Evolutionary conservation across 1,139 yeast genomes (phyloP).

Genomic region (Kodamaea fungicola): DNA sequence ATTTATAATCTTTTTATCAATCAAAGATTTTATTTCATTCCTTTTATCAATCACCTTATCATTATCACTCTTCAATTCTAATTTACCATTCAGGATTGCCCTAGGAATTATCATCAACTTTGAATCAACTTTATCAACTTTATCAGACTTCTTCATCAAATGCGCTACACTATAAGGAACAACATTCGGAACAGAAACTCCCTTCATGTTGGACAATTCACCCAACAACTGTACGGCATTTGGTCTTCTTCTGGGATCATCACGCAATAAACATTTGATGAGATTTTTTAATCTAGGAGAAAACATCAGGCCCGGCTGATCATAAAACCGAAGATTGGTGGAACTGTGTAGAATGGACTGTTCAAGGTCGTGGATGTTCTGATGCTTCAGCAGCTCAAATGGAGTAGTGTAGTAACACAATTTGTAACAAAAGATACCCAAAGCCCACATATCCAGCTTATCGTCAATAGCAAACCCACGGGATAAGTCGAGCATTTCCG

Average conservation of each 20-base stretch:
- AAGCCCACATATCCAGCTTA: constrained; percentile 94
- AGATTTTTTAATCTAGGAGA: constrained; percentile 51
- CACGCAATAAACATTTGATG: constrained; percentile 60
- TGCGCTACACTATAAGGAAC: constrained; percentile 31
- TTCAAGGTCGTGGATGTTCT: constrained; percentile 38
- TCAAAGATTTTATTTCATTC: too few relatives aligned
- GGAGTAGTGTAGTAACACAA: constrained; percentile 94
- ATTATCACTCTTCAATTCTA: too few relatives aligned
- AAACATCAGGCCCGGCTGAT: constrained; percentile 38
- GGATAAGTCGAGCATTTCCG: constrained; percentile 92
- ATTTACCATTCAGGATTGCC: too few relatives aligned
- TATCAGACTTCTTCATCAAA: constrained; percentile 1
- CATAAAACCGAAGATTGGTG: constrained; percentile 31
- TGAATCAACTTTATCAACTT: background rate
- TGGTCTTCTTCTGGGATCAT: constrained; percentile 70
- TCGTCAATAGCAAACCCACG: constrained; percentile 88
- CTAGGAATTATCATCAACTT: too few relatives aligned
- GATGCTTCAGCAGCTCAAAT: constrained; percentile 64
- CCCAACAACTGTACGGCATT: constrained; percentile 66
- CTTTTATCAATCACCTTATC: too few relatives aligned
- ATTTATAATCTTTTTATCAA: too few relatives aligned
- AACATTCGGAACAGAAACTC: constrained; percentile 51
- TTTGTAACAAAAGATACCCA: constrained; percentile 88
- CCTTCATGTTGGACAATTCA: constrained; percentile 65
- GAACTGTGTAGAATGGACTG: constrained; percentile 33